phyloP scores from a whole-genome alignment of 257 asterid species.

The Ligustrum vulgare region DNA sequence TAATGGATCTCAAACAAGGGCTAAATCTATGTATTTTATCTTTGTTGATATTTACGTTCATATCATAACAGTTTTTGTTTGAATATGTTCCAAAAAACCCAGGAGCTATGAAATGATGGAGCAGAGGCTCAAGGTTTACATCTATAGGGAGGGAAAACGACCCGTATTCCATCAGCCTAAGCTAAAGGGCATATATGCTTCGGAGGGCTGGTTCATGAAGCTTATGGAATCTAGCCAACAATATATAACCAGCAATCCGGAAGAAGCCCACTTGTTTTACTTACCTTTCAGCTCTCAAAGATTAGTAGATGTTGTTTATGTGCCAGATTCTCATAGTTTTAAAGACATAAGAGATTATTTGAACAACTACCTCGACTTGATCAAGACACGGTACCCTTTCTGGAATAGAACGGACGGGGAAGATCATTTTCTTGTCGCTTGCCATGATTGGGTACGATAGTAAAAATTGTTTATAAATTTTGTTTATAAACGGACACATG shows the following conservation, averaged over 20 bases:
- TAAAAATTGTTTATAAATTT: no score
- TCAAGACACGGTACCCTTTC: constrained; percentile 49
- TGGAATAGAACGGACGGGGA: constrained; percentile 69
- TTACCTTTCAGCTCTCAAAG: constrained; percentile 67
- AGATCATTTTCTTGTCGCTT: constrained; percentile 80
- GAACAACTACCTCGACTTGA: constrained; percentile 47
- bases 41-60: no score
- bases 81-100: constrained; percentile 3
- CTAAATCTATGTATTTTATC: no score
- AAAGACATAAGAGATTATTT: constrained; percentile 47
- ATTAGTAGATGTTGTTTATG: constrained; percentile 49
- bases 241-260: constrained; percentile 50
- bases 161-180: constrained; percentile 68
- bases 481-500: no score
- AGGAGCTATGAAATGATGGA: constrained; percentile 85
- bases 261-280: constrained; percentile 66
- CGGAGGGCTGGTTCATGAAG: constrained; percentile 92
- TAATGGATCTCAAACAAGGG: no score
- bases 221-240: constrained; percentile 52
- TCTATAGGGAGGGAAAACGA: constrained; percentile 61
- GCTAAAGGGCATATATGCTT: constrained; percentile 72
- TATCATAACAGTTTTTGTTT: no score
- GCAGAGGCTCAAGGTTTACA: constrained; percentile 56
- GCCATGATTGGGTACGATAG: constrained; percentile 79
- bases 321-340: constrained; percentile 59